Conservation (phyloP, 345 rosid genomes). For the Citropsis articulata region DNA sequence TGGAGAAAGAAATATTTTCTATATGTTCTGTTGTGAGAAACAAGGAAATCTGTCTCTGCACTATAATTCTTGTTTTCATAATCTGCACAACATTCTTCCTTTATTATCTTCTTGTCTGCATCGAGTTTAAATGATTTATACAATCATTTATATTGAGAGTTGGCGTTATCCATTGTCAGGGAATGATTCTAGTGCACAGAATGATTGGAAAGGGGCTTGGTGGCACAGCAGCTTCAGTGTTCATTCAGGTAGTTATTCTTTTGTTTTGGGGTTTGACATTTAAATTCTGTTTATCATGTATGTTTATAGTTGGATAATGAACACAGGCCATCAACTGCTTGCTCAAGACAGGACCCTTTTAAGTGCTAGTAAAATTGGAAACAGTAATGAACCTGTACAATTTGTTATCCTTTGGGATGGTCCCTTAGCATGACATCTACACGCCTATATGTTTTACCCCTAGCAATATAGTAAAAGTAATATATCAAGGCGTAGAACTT, state of each 20-base stretch:
- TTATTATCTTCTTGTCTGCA: neutral
- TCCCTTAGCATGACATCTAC: neutral
- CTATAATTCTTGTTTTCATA: neutral
- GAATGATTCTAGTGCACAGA: slow-evolving; percentile 86
- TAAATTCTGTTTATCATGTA: neutral
- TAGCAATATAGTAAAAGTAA: neutral
- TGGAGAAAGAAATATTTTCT: neutral
- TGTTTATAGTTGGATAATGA: neutral
- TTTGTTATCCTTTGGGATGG: neutral
- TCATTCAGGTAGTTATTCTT: slow-evolving; percentile 51
- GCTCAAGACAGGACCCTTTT: neutral
- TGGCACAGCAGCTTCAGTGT: slow-evolving; percentile 79
- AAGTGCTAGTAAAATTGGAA: neutral
- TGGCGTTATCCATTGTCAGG: slow-evolving; percentile 36
- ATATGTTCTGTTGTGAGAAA: neutral
- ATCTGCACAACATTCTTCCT: neutral
- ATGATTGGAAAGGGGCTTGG: slow-evolving; percentile 98
- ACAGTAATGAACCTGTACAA: neutral
- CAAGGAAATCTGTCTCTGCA: neutral
- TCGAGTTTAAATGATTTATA: neutral
- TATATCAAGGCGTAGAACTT: neutral
- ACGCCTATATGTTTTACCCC: neutral
- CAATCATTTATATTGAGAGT: neutral
- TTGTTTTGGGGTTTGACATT: neutral
- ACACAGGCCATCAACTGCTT: slow-evolving; percentile 1